phyloP scores from a whole-genome alignment of 139 green algal genomes.

The Asterochloris sp. region DNA sequence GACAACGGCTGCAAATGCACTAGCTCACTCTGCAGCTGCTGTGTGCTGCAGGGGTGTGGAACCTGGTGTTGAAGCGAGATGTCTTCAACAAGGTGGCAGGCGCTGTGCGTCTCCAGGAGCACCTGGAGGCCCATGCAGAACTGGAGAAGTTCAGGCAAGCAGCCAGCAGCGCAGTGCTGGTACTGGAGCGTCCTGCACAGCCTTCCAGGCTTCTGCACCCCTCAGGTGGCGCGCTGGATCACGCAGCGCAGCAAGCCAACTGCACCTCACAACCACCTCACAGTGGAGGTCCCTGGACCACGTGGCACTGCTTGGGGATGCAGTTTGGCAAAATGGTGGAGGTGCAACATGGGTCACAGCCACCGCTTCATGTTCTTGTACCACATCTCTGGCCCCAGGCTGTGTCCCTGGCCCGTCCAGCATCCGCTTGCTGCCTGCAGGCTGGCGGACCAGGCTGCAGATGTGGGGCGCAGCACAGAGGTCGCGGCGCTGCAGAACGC shows the following conservation, averaged over 20 bases:
- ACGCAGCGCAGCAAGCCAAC: too few species aligned
- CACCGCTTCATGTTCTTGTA: too few species aligned
- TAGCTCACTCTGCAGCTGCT: not conserved
- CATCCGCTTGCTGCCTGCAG: not conserved
- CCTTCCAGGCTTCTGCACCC: too few species aligned
- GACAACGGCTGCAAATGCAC: not conserved
- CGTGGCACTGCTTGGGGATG: too few species aligned
- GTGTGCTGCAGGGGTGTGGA: conserved; percentile 46
- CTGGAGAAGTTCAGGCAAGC: conserved; percentile 12
- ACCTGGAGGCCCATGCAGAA: conserved; percentile 17
- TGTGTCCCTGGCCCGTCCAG: too few species aligned
- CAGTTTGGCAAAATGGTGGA: too few species aligned
- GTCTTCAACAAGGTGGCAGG: conserved; percentile 75
- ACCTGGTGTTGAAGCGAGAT: conserved; percentile 66
- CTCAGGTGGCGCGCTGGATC: too few species aligned
- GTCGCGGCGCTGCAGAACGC: not conserved
- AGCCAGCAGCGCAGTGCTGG: not conserved
- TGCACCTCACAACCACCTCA: too few species aligned
- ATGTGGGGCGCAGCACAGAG: conserved; percentile 3
- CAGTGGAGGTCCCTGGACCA: too few species aligned
- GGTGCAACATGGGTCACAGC: too few species aligned
- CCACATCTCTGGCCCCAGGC: too few species aligned
- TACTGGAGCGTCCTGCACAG: too few species aligned
- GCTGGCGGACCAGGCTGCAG: not conserved
- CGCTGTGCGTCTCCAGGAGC: conserved; percentile 38